phyloP scores from a whole-genome alignment of 1,139 yeast genomes.

The Candida tetrigidarum region DNA sequence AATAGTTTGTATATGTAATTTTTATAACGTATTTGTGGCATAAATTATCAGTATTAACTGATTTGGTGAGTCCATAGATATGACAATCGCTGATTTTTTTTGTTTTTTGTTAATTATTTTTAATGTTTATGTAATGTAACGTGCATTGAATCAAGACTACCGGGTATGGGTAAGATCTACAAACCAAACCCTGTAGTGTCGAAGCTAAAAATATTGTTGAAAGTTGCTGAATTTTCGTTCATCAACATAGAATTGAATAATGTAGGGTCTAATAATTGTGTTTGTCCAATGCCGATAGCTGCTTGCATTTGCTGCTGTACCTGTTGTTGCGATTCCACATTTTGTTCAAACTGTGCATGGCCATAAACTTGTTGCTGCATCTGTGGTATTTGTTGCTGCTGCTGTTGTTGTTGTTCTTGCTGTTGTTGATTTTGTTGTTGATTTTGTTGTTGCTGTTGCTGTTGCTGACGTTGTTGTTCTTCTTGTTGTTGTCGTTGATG shows the following conservation, averaged over 20 bases:
- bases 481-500: too few species aligned
- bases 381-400: too few species aligned
- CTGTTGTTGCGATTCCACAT: not conserved
- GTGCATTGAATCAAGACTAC: not conserved
- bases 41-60: too few species aligned
- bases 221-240: conserved; percentile 10
- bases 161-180: not conserved
- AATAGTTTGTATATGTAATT: not conserved
- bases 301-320: not conserved
- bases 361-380: conserved; percentile 1
- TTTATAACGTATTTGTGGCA: too few species aligned
- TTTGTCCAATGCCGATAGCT: not conserved
- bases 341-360: not conserved
- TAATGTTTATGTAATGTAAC: not conserved
- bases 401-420: too few species aligned
- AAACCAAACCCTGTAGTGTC: conserved; percentile 12
- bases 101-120: too few species aligned
- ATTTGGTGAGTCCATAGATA: too few species aligned
- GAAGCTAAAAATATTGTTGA: conserved; percentile 15
- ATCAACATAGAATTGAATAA: conserved; percentile 5
- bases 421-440: too few species aligned
- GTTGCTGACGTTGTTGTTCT: too few species aligned
- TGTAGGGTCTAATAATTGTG: conserved; percentile 6
- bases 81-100: too few species aligned
- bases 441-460: too few species aligned